These are phyloP conservation scores for Cicer pinnatifidum DNA, from an alignment of 306 rosid species.

Conservation along the genomic window DNA sequence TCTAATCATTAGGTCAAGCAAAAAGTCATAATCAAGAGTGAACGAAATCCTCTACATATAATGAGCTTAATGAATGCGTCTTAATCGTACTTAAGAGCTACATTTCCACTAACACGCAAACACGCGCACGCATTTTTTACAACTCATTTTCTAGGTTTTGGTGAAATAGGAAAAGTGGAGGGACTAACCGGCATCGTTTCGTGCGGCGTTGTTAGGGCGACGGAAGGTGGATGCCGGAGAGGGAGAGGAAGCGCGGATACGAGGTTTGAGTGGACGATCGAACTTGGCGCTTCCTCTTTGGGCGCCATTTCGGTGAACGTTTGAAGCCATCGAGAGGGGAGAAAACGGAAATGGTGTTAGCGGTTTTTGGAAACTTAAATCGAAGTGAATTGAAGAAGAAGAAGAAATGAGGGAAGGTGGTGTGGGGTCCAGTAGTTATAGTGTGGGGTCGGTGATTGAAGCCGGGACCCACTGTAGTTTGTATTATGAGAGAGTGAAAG, in stretches of 20 bases:
- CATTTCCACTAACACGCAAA: slow-evolving; percentile 16
- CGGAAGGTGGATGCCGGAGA: slow-evolving; percentile 52
- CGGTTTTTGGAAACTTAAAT: slow-evolving; percentile 39
- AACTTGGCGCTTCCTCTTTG: slow-evolving; percentile 52
- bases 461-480: slow-evolving; percentile 28
- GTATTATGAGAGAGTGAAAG: not conserved
- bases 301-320: slow-evolving; percentile 47
- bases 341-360: slow-evolving; percentile 7
- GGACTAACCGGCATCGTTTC: slow-evolving; percentile 55
- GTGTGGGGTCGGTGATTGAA: slow-evolving; percentile 30
- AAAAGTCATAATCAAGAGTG: slow-evolving; percentile 28
- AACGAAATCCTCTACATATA: slow-evolving; percentile 10
- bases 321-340: slow-evolving; percentile 47
- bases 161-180: slow-evolving; percentile 11
- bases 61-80: slow-evolving; percentile 36
- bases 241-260: slow-evolving; percentile 47
- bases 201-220: slow-evolving; percentile 44
- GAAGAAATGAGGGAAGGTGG: slow-evolving; percentile 16
- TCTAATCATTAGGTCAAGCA: slow-evolving; percentile 27
- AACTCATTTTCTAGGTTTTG: not conserved
- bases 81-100: slow-evolving; percentile 35
- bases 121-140: not conserved
- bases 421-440: slow-evolving; percentile 39
- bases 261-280: slow-evolving; percentile 52
- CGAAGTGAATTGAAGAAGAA: not conserved